Percentiles rank a stretch among this genome's conserved stretches.
Conservation (phyloP, 2,329 filamentous ascomycete genomes). For the Aureobasidium lini region DNA sequence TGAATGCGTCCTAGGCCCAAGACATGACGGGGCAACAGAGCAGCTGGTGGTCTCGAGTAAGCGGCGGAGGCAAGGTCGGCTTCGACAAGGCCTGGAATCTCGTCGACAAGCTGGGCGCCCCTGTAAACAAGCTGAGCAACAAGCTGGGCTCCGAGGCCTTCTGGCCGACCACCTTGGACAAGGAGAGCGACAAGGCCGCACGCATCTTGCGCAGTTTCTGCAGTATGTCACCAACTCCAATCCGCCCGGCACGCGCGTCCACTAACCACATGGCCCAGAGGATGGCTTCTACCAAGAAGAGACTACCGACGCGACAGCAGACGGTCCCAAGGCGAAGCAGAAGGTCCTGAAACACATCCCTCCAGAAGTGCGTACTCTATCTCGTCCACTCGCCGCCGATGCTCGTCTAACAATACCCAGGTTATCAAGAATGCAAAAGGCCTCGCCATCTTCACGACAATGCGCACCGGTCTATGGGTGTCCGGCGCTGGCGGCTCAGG, state of each 20-base stretch:
- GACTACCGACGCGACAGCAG: slow-evolving; percentile 33
- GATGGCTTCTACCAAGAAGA: slow-evolving; percentile 62
- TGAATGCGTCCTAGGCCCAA: not conserved
- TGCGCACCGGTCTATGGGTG: slow-evolving; percentile 87
- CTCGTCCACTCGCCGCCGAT: not conserved
- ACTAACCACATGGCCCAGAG: slow-evolving; percentile 33
- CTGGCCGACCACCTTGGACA: slow-evolving; percentile 78
- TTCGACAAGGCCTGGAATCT: slow-evolving; percentile 67
- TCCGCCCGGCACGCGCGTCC: not conserved
- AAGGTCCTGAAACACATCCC: slow-evolving; percentile 76
- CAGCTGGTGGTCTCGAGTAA: slow-evolving; percentile 12
- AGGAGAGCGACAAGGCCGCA: slow-evolving; percentile 86
- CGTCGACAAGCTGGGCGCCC: slow-evolving; percentile 57
- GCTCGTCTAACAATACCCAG: slow-evolving; percentile 24
- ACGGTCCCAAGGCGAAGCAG: slow-evolving; percentile 53
- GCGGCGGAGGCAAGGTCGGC: slow-evolving; percentile 49
- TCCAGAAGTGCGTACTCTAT: slow-evolving; percentile 35
- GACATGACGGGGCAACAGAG: slow-evolving; percentile 8
- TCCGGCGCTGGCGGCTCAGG: slow-evolving; percentile 87
- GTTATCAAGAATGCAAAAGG: slow-evolving; percentile 87
- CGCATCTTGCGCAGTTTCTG: slow-evolving; percentile 86
- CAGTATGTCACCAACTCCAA: slow-evolving; percentile 49
- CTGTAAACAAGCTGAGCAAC: slow-evolving; percentile 75
- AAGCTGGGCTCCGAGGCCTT: slow-evolving; percentile 75
- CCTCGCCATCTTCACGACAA: slow-evolving; percentile 88